Evolutionary conservation across 371 early-diverging fungal genomes (phyloP).

Genomic region (Mortierella sp.): DNA sequence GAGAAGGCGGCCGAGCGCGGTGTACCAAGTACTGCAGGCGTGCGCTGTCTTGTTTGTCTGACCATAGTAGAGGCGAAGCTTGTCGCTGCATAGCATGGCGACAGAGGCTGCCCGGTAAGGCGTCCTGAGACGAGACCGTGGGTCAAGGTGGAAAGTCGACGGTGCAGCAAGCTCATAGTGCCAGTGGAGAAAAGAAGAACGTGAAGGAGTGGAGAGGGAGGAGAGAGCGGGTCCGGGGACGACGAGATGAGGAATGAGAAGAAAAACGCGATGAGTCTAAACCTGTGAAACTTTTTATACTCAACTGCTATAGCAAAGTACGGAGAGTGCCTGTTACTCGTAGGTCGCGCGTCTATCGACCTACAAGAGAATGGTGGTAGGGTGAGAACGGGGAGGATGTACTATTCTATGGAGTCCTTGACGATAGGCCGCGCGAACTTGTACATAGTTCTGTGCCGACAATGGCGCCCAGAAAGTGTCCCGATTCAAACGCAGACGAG

Average conservation of each 20-base stretch:
- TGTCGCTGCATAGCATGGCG: background rate
- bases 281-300: conserved; percentile 6
- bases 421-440: too few species aligned
- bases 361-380: too few species aligned
- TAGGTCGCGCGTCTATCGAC: too few species aligned
- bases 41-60: background rate
- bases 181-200: background rate
- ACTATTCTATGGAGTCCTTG: too few species aligned
- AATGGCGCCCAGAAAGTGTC: too few species aligned
- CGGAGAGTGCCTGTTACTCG: too few species aligned
- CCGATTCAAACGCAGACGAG: too few species aligned
- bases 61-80: background rate
- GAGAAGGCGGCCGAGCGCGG: too few species aligned
- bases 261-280: background rate
- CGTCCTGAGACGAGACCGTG: conserved; percentile 1
- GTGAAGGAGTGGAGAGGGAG: conserved; percentile 4
- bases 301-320: too few species aligned
- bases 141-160: conserved; percentile 6
- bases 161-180: conserved; percentile 14
- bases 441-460: too few species aligned
- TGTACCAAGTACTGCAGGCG: too few species aligned
- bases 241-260: conserved; percentile 8
- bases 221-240: background rate
- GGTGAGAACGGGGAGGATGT: too few species aligned
- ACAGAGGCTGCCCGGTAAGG: background rate